Evolutionary conservation across 495 filamentous ascomycete genomes (phyloP).

Genomic region (Filosporella fistucella): DNA sequence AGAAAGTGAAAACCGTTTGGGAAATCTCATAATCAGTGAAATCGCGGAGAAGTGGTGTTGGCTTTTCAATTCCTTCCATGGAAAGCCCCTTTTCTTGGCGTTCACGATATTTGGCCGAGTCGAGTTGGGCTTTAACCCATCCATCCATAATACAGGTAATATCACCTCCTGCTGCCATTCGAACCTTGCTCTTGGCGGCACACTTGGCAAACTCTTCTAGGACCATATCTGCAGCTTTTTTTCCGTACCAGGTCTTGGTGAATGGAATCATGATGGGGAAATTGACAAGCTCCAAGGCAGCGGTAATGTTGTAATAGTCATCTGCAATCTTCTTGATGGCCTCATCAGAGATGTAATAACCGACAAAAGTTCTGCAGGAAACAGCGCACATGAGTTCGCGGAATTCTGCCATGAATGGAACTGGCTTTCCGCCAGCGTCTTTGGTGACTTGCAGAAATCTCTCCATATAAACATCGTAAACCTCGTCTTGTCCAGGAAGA

Average conservation of each 20-base stretch:
- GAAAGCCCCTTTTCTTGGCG: constrained; percentile 59
- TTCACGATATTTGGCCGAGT: constrained; percentile 74
- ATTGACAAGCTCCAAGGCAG: constrained; percentile 93
- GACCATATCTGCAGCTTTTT: constrained; percentile 92
- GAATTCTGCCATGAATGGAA: constrained; percentile 88
- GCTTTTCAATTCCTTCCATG: constrained; percentile 71
- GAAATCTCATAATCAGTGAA: constrained; percentile 93
- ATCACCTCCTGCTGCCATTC: constrained; percentile 88
- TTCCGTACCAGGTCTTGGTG: constrained; percentile 96
- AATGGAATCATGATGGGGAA: constrained; percentile 97
- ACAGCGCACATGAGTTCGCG: constrained; percentile 95
- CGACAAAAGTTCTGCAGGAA: constrained; percentile 93
- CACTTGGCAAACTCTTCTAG: constrained; percentile 86
- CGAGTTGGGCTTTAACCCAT: constrained; percentile 83
- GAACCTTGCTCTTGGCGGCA: constrained; percentile 85
- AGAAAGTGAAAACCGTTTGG: constrained; percentile 94
- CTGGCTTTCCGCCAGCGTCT: constrained; percentile 61
- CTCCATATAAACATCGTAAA: constrained; percentile 84
- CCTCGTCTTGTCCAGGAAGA: constrained; percentile 86
- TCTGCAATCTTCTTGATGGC: constrained; percentile 92
- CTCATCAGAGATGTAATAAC: constrained; percentile 87
- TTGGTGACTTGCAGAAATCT: constrained; percentile 71
- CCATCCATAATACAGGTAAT: constrained; percentile 89
- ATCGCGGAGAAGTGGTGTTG: constrained; percentile 70
- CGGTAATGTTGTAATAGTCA: constrained; percentile 95